Percentiles rank a stretch among this genome's conserved stretches.
Conservation (phyloP, 1,139 yeast genomes). For the Yamadazyma diospyri region DNA sequence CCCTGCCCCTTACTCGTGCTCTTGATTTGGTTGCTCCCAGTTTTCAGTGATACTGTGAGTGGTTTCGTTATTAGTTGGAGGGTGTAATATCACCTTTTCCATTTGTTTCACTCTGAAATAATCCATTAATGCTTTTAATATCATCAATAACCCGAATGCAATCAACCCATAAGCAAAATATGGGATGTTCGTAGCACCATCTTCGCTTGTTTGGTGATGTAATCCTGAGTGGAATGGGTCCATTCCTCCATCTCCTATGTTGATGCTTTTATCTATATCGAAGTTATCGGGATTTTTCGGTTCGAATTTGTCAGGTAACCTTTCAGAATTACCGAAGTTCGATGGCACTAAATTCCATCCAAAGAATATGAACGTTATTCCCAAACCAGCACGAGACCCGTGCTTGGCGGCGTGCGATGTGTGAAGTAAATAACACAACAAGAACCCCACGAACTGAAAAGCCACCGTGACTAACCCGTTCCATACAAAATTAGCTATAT, state of each 20-base stretch:
- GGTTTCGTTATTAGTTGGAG: conserved; percentile 18
- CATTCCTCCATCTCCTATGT: conserved; percentile 35
- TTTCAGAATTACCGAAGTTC: conserved; percentile 41
- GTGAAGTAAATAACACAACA: conserved; percentile 84
- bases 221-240: conserved; percentile 47
- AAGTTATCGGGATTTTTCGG: conserved; percentile 56
- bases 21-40: conserved; percentile 5
- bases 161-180: conserved; percentile 57
- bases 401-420: conserved; percentile 97
- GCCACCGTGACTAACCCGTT: conserved; percentile 83
- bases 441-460: conserved; percentile 91
- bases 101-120: conserved; percentile 72
- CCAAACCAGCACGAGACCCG: conserved; percentile 92
- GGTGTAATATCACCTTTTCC: conserved; percentile 61
- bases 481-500: conserved; percentile 83
- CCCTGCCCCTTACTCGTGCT: neutral
- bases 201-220: conserved; percentile 17
- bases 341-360: conserved; percentile 74
- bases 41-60: conserved; percentile 2
- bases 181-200: conserved; percentile 28
- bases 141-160: conserved; percentile 63
- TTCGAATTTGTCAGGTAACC: conserved; percentile 38
- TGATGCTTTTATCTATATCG: conserved; percentile 41
- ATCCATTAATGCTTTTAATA: conserved; percentile 65
- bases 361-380: conserved; percentile 74